Conservation (phyloP, 192 early-diverging fungal species). For the Coemansia sp. region DNA sequence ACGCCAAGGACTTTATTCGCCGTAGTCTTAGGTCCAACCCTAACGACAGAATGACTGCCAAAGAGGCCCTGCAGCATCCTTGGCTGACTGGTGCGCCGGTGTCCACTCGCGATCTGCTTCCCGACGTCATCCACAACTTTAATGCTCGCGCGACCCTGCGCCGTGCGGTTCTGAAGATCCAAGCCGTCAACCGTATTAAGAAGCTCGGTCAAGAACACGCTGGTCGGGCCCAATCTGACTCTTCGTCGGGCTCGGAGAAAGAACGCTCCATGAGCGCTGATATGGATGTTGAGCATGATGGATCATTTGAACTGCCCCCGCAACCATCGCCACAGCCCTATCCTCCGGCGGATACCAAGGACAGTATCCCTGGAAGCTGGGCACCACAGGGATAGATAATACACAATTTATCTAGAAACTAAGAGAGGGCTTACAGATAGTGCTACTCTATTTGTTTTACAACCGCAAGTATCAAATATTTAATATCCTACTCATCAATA, state of each 20-base stretch:
- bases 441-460: not conserved
- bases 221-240: not conserved
- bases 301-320: not conserved
- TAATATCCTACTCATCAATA: not conserved
- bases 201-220: constrained; percentile 21
- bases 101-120: constrained; percentile 79
- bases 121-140: constrained; percentile 74
- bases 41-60: constrained; percentile 70
- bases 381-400: not conserved
- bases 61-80: constrained; percentile 78
- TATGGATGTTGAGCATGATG: not conserved
- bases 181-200: constrained; percentile 51
- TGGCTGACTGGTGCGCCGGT: constrained; percentile 72
- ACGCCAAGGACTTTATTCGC: constrained; percentile 75
- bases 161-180: constrained; percentile 53
- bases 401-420: not conserved
- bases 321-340: not conserved
- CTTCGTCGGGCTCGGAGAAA: not conserved
- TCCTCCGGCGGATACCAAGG: not conserved
- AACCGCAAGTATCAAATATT: not conserved
- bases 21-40: constrained; percentile 69
- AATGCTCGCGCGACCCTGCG: constrained; percentile 46
- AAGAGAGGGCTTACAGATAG: not conserved
- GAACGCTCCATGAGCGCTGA: not conserved
- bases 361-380: constrained; percentile 36